Evolutionary conservation across 2,329 filamentous ascomycete genomes (phyloP), one percentile per base, ranked within the genome.

Genomic region (Epichloe brachyelytri): DNA sequence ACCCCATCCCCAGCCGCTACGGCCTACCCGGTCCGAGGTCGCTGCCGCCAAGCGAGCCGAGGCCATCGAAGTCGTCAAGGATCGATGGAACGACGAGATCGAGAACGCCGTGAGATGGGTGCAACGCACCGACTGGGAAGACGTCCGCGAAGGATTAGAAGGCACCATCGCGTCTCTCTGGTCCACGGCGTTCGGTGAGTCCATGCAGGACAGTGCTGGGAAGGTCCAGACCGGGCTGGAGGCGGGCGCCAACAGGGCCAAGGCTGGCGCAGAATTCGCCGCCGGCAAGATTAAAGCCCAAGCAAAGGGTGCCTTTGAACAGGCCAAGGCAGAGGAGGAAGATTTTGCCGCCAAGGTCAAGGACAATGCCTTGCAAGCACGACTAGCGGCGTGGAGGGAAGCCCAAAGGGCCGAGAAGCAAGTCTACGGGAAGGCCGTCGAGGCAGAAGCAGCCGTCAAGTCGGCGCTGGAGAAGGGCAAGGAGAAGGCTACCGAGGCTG

Each of bases 81-180:
- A 86, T 60, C 73, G 79, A 54, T 91, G 86, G 86, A 91, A 93
- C 65, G 67, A 76, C 48, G 86, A 91, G 66, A 67, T 91, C 37
- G 77, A 84, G 64, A 73, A 74, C 54, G 75, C 83, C 48, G 83
- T 85, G 51, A 74, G 73, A 53, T 83, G 79, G 75, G 77, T 80
- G 51, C 80, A 88, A 67, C 74, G 68, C 36, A 80, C 77, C 54
- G 78, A 85, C 64, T 88, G 83, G 83, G 68, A 72, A 46, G 74
- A 74, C 49, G 74, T 82, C 50, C 75, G 81, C 50, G 78, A 83
- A 55, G 72, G 69, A 2, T 67, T 80, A 57, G 81, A 84, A 63
- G 69, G 68, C 63, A 66, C 34, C 64, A 26, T 71, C 38, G 67
- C 67, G 10, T 63, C 68, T n/a, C 55, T 80, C 15, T 78, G 68